These are phyloP conservation scores for Beta lomatogona DNA, from an alignment of 179 eudicot genomes.

Conservation along the genomic window DNA sequence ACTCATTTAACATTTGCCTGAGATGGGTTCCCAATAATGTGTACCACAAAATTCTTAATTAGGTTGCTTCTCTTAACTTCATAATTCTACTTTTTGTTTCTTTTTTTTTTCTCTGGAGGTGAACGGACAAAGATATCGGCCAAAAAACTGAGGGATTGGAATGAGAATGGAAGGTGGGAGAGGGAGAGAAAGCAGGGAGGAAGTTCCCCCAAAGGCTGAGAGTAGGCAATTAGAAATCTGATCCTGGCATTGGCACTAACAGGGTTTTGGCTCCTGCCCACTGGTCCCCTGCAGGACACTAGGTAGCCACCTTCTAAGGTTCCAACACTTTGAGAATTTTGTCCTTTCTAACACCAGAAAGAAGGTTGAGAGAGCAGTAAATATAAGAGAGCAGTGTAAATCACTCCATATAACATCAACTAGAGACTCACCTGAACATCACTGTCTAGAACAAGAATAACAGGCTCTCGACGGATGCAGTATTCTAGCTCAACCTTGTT, in stretches of 20 bases:
- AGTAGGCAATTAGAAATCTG: background rate
- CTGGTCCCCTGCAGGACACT: background rate
- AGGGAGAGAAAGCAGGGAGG: background rate
- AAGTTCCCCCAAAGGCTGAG: background rate
- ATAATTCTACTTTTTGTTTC: background rate
- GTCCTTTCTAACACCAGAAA: background rate
- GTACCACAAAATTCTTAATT: no score
- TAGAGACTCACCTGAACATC: slow-evolving; percentile 71
- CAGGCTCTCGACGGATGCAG: slow-evolving; percentile 57
- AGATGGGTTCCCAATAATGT: background rate
- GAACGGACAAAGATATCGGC: background rate
- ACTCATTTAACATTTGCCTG: background rate
- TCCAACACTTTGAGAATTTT: background rate
- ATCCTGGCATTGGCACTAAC: background rate
- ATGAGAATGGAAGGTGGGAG: background rate
- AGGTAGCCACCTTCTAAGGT: background rate
- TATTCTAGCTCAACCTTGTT: slow-evolving; percentile 50
- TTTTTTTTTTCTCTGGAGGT: background rate
- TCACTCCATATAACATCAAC: slow-evolving; percentile 9
- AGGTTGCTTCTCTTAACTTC: background rate
- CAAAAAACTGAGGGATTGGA: background rate
- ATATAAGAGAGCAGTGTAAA: background rate
- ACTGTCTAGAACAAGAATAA: slow-evolving; percentile 75
- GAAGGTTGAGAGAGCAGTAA: slow-evolving; percentile 5
- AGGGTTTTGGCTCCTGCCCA: background rate